Evolutionary conservation across 208 protist genomes (phyloP).

Genomic region (Crithidia sp.): DNA sequence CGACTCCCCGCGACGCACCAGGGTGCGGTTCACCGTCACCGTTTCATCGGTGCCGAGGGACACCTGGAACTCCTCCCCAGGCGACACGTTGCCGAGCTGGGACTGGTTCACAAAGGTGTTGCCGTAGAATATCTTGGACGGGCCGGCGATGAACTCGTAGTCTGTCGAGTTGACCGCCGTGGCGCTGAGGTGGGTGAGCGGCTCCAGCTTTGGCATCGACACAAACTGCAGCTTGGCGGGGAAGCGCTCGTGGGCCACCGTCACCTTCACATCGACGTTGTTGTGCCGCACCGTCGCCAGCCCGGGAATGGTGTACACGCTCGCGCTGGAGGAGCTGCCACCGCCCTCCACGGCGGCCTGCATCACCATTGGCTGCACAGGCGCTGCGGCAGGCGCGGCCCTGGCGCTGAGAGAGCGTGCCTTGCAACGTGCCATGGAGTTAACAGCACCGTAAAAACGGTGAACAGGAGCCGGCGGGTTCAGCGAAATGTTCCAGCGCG

Average conservation of each 20-base stretch:
- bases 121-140: conserved; percentile 51
- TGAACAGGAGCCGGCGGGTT: conserved; percentile 8
- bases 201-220: conserved; percentile 41
- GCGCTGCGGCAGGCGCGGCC: background rate
- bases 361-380: conserved; percentile 24
- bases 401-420: background rate
- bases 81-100: conserved; percentile 40
- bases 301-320: conserved; percentile 49
- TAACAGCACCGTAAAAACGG: background rate
- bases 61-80: conserved; percentile 50
- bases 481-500: conserved; percentile 42
- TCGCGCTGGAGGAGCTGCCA: conserved; percentile 35
- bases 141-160: conserved; percentile 56
- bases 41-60: conserved; percentile 56
- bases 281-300: conserved; percentile 48
- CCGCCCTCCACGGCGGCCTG: conserved; percentile 20
- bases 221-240: conserved; percentile 44
- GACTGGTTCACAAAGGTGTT: conserved; percentile 58
- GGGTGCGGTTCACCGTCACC: conserved; percentile 39
- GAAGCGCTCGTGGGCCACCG: conserved; percentile 40
- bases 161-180: conserved; percentile 53
- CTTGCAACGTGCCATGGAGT: background rate
- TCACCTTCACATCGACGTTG: conserved; percentile 51
- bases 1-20: conserved; percentile 31
- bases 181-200: conserved; percentile 37